Conservation (phyloP, 2,329 filamentous ascomycete genomes). For the Microcyclospora pomicola region DNA sequence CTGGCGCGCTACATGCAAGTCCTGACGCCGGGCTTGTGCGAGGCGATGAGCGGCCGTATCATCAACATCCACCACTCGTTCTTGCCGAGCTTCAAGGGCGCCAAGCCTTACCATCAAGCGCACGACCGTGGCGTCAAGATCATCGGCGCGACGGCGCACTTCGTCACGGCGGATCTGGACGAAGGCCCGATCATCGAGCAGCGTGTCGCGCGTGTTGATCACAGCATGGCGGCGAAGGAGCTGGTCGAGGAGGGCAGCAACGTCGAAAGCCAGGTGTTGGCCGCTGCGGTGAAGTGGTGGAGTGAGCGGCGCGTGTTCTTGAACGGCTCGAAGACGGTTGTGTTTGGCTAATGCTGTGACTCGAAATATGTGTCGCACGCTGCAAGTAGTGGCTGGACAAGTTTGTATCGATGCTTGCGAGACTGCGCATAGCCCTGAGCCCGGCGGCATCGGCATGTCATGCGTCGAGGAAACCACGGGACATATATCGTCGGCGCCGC, state of each 20-base stretch:
- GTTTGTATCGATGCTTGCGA: too few species aligned
- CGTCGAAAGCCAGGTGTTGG: conserved; percentile 70
- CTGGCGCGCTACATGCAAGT: conserved; percentile 83
- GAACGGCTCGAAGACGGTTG: conserved; percentile 68
- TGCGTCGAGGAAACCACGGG: conserved; percentile 1
- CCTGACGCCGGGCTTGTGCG: conserved; percentile 58
- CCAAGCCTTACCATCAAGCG: conserved; percentile 78
- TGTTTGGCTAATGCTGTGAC: conserved; percentile 45
- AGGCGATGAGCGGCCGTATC: conserved; percentile 69
- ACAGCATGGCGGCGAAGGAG: conserved; percentile 61
- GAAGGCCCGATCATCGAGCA: conserved; percentile 85
- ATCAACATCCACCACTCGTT: conserved; percentile 90
- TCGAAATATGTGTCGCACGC: too few species aligned
- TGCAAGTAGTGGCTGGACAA: too few species aligned
- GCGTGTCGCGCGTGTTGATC: conserved; percentile 62
- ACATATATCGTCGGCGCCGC: too few species aligned
- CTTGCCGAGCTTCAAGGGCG: conserved; percentile 76
- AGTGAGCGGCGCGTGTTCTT: conserved; percentile 64
- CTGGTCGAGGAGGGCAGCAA: conserved; percentile 69
- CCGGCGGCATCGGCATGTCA: too few species aligned
- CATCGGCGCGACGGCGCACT: conserved; percentile 73
- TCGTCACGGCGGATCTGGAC: conserved; percentile 72
- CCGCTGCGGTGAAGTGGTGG: conserved; percentile 72
- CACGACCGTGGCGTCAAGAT: conserved; percentile 81
- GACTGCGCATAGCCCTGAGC: too few species aligned